phyloP scores from a whole-genome alignment of 2,329 filamentous ascomycete species.

The Cladosporium velox region DNA sequence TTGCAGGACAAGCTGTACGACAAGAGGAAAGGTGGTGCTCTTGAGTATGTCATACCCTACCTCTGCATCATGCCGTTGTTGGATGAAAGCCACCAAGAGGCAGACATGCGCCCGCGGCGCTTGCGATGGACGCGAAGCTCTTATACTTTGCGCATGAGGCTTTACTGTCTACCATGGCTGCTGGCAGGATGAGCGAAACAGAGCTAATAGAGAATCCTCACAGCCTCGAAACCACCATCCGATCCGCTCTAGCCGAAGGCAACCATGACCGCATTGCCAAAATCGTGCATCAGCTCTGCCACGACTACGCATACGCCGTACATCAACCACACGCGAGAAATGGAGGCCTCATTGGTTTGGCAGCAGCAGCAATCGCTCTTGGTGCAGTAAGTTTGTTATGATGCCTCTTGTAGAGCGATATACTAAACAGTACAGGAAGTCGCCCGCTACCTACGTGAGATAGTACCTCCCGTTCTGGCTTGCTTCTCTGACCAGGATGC shows the following conservation, averaged over 20 bases:
- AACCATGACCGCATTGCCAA: slow-evolving; percentile 80
- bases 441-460: slow-evolving; percentile 85
- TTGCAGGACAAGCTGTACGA: slow-evolving; percentile 99
- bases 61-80: background rate
- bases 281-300: slow-evolving; percentile 93
- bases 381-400: slow-evolving; percentile 68
- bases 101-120: background rate
- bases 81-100: background rate
- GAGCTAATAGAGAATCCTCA: background rate
- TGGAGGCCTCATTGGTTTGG: slow-evolving; percentile 91
- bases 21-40: slow-evolving; percentile 91
- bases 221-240: slow-evolving; percentile 87
- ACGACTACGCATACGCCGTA: slow-evolving; percentile 96
- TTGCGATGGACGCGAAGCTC: background rate
- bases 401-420: background rate
- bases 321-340: slow-evolving; percentile 96
- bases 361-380: slow-evolving; percentile 91
- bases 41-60: slow-evolving; percentile 69
- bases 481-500: slow-evolving; percentile 99
- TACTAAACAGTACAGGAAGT: slow-evolving; percentile 66
- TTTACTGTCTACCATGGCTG: background rate
- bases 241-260: slow-evolving; percentile 73
- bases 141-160: background rate
- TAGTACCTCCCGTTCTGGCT: slow-evolving; percentile 92
- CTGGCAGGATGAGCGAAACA: background rate